Percentiles rank a stretch among this genome's conserved stretches.
phyloP scores from a whole-genome alignment of 2,329 filamentous ascomycete genomes.

The Ophiostoma pallidulum region DNA sequence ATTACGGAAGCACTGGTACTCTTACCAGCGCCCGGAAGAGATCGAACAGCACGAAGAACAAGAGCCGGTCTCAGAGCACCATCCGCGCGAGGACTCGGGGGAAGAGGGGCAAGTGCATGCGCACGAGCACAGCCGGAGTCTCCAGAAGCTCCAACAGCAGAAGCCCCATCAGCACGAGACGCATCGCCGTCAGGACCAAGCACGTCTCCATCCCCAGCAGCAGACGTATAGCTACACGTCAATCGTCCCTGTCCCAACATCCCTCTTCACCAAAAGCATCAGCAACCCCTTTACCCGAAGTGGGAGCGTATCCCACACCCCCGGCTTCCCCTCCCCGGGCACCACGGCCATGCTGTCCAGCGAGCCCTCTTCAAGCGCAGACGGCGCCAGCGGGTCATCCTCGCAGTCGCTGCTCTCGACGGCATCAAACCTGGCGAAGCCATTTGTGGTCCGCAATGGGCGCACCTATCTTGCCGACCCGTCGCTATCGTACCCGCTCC shows the following conservation, averaged over 20 bases:
- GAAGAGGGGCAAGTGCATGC: neutral
- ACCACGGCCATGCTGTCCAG: slow-evolving; percentile 39
- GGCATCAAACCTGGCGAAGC: slow-evolving; percentile 29
- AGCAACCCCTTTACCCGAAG: slow-evolving; percentile 24
- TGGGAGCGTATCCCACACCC: slow-evolving; percentile 39
- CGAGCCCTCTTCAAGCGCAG: slow-evolving; percentile 36
- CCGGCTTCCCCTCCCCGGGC: slow-evolving; percentile 33
- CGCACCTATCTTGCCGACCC: slow-evolving; percentile 73
- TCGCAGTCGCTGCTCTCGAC: slow-evolving; percentile 19
- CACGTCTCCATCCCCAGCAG: neutral
- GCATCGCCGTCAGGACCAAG: neutral
- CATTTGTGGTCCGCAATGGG: slow-evolving; percentile 65
- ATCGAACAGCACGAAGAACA: neutral
- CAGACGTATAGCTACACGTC: neutral
- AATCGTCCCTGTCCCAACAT: neutral
- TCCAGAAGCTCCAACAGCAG: neutral
- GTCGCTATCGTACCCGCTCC: slow-evolving; percentile 68
- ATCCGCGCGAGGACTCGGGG: neutral
- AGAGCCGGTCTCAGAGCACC: too few species aligned
- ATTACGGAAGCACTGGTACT: neutral
- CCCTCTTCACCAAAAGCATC: slow-evolving; percentile 7
- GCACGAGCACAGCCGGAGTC: neutral
- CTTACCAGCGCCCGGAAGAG: neutral
- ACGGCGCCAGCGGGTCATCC: slow-evolving; percentile 29
- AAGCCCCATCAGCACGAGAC: neutral